Conservation (phyloP, 495 filamentous ascomycete genomes). For the Cercophora samala region DNA sequence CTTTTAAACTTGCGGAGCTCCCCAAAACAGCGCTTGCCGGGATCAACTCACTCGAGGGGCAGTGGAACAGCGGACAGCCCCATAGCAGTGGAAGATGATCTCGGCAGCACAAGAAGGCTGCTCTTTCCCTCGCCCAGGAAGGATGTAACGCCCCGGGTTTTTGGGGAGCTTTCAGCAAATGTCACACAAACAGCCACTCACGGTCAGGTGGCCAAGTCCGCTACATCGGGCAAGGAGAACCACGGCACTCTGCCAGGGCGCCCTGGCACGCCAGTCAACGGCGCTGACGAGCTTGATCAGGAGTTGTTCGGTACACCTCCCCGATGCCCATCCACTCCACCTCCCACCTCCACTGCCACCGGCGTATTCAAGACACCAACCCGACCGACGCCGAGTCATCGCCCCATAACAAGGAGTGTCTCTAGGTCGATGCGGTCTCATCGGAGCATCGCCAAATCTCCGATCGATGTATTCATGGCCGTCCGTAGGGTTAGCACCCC, state of each 20-base stretch:
- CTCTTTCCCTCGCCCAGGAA: constrained; percentile 73
- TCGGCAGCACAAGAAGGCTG: constrained; percentile 69
- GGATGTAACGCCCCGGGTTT: constrained; percentile 55
- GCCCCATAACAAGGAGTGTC: constrained; percentile 55
- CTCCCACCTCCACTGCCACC: constrained; percentile 46
- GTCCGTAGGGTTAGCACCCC: constrained; percentile 40
- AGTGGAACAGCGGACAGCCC: constrained; percentile 64
- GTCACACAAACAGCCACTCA: constrained; percentile 46
- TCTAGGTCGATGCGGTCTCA: constrained; percentile 49
- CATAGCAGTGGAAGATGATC: constrained; percentile 51
- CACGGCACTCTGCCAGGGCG: constrained; percentile 12
- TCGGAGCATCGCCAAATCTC: constrained; percentile 36
- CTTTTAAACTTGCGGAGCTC: constrained; percentile 38
- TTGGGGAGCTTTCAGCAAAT: constrained; percentile 58
- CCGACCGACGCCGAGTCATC: constrained; percentile 54
- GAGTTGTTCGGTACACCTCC: constrained; percentile 55
- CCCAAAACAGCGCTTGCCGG: constrained; percentile 32
- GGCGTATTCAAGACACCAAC: constrained; percentile 56
- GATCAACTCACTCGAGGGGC: constrained; percentile 45
- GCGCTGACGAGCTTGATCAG: constrained; percentile 49
- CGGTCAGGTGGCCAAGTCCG: constrained; percentile 36
- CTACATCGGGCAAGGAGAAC: constrained; percentile 43
- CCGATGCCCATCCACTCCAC: constrained; percentile 60
- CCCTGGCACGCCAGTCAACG: constrained; percentile 29
- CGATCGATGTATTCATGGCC: constrained; percentile 27